A percentile compares a stretch with the other conserved stretches of the same genome.
phyloP scores from a whole-genome alignment of 331 rosid species.

The Prunus yedoensis region DNA sequence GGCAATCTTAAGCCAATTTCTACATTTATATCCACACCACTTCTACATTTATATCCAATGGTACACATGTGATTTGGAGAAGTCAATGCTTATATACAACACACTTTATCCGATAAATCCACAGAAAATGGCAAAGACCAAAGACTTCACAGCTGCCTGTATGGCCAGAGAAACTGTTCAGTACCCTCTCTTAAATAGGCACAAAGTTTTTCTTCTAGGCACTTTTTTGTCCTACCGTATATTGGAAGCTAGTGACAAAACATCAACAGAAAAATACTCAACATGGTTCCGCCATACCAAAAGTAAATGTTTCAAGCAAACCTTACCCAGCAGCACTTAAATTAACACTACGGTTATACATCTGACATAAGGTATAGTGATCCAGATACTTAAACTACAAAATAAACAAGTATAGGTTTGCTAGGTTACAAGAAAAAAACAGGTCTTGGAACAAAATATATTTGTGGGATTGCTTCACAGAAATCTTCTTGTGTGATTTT shows the following conservation, averaged over 20 bases:
- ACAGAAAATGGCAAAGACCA: neutral
- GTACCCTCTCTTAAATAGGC: neutral
- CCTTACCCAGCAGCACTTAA: neutral
- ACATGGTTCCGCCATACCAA: neutral
- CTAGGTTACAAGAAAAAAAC: neutral
- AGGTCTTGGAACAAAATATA: too few species aligned
- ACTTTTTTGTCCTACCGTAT: neutral
- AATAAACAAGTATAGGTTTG: neutral
- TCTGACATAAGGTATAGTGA: neutral
- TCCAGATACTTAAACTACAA: neutral
- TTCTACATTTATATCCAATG: neutral
- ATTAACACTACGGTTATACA: neutral
- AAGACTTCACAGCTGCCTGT: neutral
- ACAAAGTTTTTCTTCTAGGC: neutral
- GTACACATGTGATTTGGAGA: neutral
- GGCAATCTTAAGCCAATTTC: neutral
- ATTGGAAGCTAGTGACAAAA: neutral
- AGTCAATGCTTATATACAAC: neutral
- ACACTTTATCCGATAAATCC: neutral
- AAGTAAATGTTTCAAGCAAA: neutral
- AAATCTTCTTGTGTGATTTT: neutral
- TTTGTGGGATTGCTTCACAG: too few species aligned
- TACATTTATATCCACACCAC: neutral
- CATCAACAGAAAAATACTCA: neutral
- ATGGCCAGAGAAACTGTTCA: neutral